Evolutionary conservation across 805 yeast species (phyloP).

Genomic region (Nakazawaea holstii): DNA sequence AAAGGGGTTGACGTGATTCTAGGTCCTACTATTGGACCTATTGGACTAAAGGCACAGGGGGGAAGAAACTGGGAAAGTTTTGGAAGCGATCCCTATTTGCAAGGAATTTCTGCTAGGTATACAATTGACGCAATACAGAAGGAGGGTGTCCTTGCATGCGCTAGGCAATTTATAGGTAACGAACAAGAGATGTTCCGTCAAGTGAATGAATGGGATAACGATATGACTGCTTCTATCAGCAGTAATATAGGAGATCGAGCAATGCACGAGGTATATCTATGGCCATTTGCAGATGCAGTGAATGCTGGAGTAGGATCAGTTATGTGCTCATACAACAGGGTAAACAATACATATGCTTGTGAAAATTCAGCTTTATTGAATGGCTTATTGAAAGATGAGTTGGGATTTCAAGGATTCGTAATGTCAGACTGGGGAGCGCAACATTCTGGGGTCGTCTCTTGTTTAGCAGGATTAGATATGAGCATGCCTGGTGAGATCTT

Average conservation of each 20-base stretch:
- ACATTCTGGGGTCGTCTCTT: conserved; percentile 49
- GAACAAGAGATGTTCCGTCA: conserved; percentile 60
- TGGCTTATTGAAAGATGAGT: conserved; percentile 49
- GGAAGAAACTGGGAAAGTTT: conserved; percentile 62
- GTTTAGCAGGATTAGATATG: conserved; percentile 57
- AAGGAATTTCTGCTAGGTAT: conserved; percentile 46
- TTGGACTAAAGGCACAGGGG: conserved; percentile 56
- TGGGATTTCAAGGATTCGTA: conserved; percentile 61
- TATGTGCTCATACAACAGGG: conserved; percentile 53
- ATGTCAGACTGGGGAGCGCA: conserved; percentile 62
- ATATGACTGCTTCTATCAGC: conserved; percentile 36
- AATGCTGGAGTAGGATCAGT: conserved; percentile 54
- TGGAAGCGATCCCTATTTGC: conserved; percentile 55
- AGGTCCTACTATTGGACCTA: conserved; percentile 55
- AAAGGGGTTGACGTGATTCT: conserved; percentile 51
- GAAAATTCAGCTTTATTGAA: conserved; percentile 52
- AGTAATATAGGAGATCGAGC: conserved; percentile 55
- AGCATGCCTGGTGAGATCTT: conserved; percentile 56
- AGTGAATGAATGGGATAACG: conserved; percentile 51
- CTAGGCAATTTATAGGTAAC: conserved; percentile 49
- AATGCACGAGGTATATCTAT: conserved; percentile 52
- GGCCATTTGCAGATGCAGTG: conserved; percentile 63
- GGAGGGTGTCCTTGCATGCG: conserved; percentile 51
- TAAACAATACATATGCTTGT: conserved; percentile 53
- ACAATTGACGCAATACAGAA: conserved; percentile 52